Evolutionary conservation across 495 filamentous ascomycete species (phyloP).

Genomic region (Trichoderma gamsii): DNA sequence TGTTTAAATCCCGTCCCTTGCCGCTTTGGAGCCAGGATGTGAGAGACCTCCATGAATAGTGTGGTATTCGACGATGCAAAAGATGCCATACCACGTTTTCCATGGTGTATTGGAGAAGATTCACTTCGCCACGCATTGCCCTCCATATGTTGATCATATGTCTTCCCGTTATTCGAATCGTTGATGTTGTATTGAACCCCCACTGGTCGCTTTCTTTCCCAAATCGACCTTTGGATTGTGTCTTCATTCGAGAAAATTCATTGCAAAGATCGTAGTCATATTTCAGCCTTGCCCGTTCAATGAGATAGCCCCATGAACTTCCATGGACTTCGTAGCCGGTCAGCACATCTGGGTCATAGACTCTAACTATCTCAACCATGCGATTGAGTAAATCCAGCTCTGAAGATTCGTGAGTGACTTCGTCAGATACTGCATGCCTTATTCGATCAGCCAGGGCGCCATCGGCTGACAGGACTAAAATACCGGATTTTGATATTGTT

Average conservation of each 20-base stretch:
- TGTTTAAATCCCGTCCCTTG: constrained; percentile 61
- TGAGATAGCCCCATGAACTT: constrained; percentile 88
- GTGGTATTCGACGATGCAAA: constrained; percentile 82
- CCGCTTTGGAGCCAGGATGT: constrained; percentile 73
- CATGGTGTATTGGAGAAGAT: constrained; percentile 87
- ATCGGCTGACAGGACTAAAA: constrained; percentile 58
- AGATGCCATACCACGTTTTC: constrained; percentile 96
- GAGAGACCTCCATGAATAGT: constrained; percentile 71
- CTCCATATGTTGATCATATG: constrained; percentile 98
- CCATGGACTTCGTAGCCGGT: constrained; percentile 95
- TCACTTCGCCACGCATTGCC: constrained; percentile 87
- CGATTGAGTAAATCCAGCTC: constrained; percentile 80
- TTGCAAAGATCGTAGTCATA: constrained; percentile 88
- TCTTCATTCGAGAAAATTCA: constrained; percentile 83
- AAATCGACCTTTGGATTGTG: constrained; percentile 70
- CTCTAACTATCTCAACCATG: constrained; percentile 79
- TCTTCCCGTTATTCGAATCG: constrained; percentile 79
- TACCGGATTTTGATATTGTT: constrained; percentile 47
- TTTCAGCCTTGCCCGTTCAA: constrained; percentile 77
- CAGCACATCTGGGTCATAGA: constrained; percentile 83
- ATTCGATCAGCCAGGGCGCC: constrained; percentile 46
- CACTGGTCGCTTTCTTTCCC: constrained; percentile 83
- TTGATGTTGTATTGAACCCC: constrained; percentile 88
- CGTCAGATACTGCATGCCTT: constrained; percentile 42
- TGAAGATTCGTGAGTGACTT: constrained; percentile 65